phyloP scores from a whole-genome alignment of 352 stramenopile species.

The Phytophthora multivora region DNA sequence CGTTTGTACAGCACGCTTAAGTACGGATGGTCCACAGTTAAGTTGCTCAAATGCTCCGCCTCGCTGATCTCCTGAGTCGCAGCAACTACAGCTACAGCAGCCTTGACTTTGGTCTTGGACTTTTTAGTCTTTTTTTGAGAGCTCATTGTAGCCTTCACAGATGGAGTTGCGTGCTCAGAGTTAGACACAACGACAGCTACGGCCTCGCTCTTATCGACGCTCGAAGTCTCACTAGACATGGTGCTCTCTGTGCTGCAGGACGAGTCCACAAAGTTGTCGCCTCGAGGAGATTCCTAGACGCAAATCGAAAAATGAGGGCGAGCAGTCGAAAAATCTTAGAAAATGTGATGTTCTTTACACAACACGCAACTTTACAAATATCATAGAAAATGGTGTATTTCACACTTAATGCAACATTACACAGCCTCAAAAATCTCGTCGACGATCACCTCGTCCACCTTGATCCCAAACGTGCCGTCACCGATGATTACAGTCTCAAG shows the following conservation, averaged over 20 bases:
- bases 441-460: conserved; percentile 55
- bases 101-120: conserved; percentile 29
- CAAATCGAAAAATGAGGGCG: conserved; percentile 29
- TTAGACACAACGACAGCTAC: background rate
- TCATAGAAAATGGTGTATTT: conserved; percentile 15
- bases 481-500: conserved; percentile 44
- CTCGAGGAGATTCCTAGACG: background rate
- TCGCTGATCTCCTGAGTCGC: conserved; percentile 29
- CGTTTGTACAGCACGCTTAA: conserved; percentile 84
- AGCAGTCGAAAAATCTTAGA: background rate
- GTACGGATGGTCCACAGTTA: conserved; percentile 76
- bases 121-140: conserved; percentile 29
- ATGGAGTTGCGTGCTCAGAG: background rate
- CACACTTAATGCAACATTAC: conserved; percentile 32
- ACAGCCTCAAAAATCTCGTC: conserved; percentile 69
- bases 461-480: conserved; percentile 48
- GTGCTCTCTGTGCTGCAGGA: conserved; percentile 26
- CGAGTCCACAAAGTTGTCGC: conserved; percentile 7
- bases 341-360: conserved; percentile 10
- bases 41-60: conserved; percentile 41
- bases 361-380: conserved; percentile 1
- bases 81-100: conserved; percentile 16
- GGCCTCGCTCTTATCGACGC: conserved; percentile 13
- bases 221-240: conserved; percentile 27
- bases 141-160: conserved; percentile 8